phyloP scores from a whole-genome alignment of 371 early-diverging fungal genomes.

The Lichtheimia ornata region DNA sequence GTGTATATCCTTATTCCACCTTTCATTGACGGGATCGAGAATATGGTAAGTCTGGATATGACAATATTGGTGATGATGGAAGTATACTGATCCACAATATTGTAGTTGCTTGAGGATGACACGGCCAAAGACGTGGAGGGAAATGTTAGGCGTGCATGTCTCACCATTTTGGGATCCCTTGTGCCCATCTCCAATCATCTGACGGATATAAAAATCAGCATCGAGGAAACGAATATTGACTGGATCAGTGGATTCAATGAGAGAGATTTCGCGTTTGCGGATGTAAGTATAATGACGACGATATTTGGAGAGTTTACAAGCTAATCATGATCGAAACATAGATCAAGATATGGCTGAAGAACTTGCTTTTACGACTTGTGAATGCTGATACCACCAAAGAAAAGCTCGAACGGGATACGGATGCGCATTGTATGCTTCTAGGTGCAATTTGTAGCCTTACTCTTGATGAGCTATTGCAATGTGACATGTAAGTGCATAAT shows the following conservation, averaged over 20 bases:
- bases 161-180: constrained; percentile 45
- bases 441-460: constrained; percentile 50
- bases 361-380: constrained; percentile 46
- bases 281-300: constrained; percentile 13
- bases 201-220: constrained; percentile 26
- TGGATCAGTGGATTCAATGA: constrained; percentile 22
- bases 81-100: background rate
- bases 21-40: constrained; percentile 61
- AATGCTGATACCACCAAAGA: constrained; percentile 29
- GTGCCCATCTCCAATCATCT: constrained; percentile 42
- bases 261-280: constrained; percentile 26
- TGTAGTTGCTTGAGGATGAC: constrained; percentile 31
- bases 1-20: constrained; percentile 66
- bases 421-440: constrained; percentile 59
- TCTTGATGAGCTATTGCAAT: constrained; percentile 56
- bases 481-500: constrained; percentile 23
- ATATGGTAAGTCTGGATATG: constrained; percentile 38
- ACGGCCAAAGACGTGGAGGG: constrained; percentile 20
- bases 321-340: constrained; percentile 12
- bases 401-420: constrained; percentile 37
- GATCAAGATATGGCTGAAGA: constrained; percentile 51
- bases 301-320: background rate
- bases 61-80: no score
- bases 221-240: constrained; percentile 16
- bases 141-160: constrained; percentile 38